Conservation (phyloP, 495 filamentous ascomycete genomes). For the Hypoxylon lienhwacheense region DNA sequence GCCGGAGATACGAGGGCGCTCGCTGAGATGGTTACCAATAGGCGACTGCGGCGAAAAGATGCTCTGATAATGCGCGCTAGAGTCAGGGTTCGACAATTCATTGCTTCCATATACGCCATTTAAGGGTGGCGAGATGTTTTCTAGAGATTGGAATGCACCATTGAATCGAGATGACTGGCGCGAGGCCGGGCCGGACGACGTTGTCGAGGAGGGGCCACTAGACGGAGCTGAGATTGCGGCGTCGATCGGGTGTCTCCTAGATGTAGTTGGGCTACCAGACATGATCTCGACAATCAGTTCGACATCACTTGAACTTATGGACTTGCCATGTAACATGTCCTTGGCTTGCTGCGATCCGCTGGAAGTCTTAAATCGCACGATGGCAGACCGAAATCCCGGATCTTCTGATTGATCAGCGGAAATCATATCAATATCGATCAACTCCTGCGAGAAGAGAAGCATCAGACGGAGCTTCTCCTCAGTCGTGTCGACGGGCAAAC, state of each 20-base stretch:
- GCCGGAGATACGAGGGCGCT: constrained; percentile 70
- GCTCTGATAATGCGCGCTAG: constrained; percentile 65
- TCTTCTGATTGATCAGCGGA: constrained; percentile 67
- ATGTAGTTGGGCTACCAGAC: constrained; percentile 46
- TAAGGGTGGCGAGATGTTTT: constrained; percentile 67
- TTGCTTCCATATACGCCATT: constrained; percentile 58
- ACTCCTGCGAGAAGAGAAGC: constrained; percentile 82
- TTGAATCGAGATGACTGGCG: constrained; percentile 79
- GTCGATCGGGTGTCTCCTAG: constrained; percentile 48
- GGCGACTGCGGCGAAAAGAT: constrained; percentile 85
- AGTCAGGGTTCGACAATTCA: constrained; percentile 63
- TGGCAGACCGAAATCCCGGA: constrained; percentile 69
- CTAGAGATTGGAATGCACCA: constrained; percentile 71
- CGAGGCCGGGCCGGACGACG: constrained; percentile 57
- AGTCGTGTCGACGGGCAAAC: constrained; percentile 71
- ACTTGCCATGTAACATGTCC: constrained; percentile 76
- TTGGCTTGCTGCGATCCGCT: constrained; percentile 76
- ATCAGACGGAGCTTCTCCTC: constrained; percentile 75
- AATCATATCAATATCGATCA: constrained; percentile 73
- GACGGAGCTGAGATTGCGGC: constrained; percentile 38
- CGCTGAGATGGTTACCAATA: constrained; percentile 71
- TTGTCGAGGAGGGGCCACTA: constrained; percentile 55
- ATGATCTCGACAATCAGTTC: constrained; percentile 80
- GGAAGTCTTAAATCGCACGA: constrained; percentile 72
- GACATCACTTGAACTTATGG: constrained; percentile 71